Evolutionary conservation across 2,329 filamentous ascomycete species (phyloP), one percentile per base, ranked within the genome.

Genomic region (Exophiala mesophila): DNA sequence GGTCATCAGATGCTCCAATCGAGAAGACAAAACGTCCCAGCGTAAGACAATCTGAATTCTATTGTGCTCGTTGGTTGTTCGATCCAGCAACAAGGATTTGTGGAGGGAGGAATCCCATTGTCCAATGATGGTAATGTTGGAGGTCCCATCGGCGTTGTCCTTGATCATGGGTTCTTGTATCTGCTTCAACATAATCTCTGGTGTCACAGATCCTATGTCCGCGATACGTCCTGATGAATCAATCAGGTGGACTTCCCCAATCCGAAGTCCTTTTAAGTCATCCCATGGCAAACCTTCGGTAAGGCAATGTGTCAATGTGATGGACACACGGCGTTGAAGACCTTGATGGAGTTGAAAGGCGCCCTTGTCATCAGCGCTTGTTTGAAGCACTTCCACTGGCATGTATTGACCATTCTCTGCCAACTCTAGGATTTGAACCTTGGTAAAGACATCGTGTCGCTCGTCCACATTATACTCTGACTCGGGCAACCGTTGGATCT

Each of bases 31-130:
- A 19, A 97, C 79, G 56, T 95, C 85, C 87, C 90, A 97, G 12
- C 79, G 77, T 8, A 97, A 70, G 0, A 84, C 82, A 66, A 96
- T 82, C 63, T 95, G 89, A 15, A 98, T 85, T 31, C 85, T 83
- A 63, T 92, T 89, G 60, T 88, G 92, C 46, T 96, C 89, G n/a
- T 86, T 79, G 2, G 92, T 97, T 1, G 87, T 83, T 18, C 90
- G 82, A 64, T 98, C 89, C n/a, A 98, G 78, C 10, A 97, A 73
- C n/a, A 94, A 71, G 4, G 92, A 96, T 50, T 81, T 82, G 63
- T 98, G 92, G 53, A 92, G 73, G 57, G 88, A 94, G 0, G 90
- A 96, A 61, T 98, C 92, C 92, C 92, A 98, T 59, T 97, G 89
- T 1, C 85, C 88, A n/a, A 84, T 76, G 31, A 97, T 73, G 1